Base-by-base conservation (phyloP, 2,329 filamentous ascomycete species). In the Aphanoascus verrucosus region DNA sequence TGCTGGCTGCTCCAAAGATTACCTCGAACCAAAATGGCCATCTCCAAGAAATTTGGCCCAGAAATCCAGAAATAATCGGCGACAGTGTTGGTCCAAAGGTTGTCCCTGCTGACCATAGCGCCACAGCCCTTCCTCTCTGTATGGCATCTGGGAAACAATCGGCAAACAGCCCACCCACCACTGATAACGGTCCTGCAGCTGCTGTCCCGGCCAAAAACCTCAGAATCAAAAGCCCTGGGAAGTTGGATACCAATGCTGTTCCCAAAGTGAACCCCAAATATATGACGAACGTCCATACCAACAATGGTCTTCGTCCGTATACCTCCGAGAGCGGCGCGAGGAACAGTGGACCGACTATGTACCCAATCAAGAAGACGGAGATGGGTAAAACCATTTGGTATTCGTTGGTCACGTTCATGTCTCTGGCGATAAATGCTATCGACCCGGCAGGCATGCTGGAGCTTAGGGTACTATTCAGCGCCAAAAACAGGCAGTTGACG, bases 321-420 rank as follows among this genome's bases (percentile, higher is more conserved):
- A 85, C 67, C 61, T 86, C 83, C n/a, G 78, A 74, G 3, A 86
- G 62, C 0, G 82, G 82, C 2, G 82, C 83, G 72, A 83, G 82
- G 1, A 85, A 59, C 2, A 85, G 67, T 0, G 81, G 81, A 0
- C 81, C 80, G 51, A 83, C 42, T 6, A 49, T 49, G 19, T 50
- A 53, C 9, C 50, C 54, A n/a, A 53, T 9, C 1, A 84, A 65
- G 62, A 81, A 84, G 55, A 84, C 81, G 54, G 76, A 80, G 38
- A 82, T 52, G 4, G 32, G 41, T 17, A 45, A 31, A 11, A 52
- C 49, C 31, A 45, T 17, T 9, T 0, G 73, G 72, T 67, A 56
- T 41, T 68, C 41, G 42, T 66, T 64, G 3, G 62, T 65, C 34
- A 67, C 61, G 40, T 63, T 48, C 45, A 67, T 68, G 14, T 68